These are phyloP conservation scores for Centella asiatica DNA, from an alignment of 129 eudicot genomes.

Conservation along the genomic window DNA sequence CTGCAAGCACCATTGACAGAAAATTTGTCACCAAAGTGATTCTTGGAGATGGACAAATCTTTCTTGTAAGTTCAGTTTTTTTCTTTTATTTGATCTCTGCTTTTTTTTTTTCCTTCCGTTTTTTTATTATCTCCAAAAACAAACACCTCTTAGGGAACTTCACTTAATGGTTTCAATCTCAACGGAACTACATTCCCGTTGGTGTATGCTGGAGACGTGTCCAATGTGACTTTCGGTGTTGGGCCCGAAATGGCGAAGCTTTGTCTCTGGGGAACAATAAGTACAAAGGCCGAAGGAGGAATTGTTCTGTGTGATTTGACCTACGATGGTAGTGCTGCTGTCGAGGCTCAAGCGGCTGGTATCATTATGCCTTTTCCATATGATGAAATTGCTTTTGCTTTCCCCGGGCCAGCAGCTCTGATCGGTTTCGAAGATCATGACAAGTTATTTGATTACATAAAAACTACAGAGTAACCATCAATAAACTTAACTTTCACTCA, in stretches of 20 bases:
- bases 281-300: background rate
- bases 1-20: constrained; percentile 34
- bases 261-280: constrained; percentile 8
- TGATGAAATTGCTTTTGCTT: constrained; percentile 11
- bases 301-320: constrained; percentile 1
- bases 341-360: background rate
- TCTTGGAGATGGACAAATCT: constrained; percentile 22
- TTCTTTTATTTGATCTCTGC: background rate
- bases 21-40: constrained; percentile 12
- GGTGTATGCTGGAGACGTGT: constrained; percentile 22
- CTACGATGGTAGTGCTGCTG: constrained; percentile 3
- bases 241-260: constrained; percentile 13
- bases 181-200: constrained; percentile 21
- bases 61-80: constrained; percentile 4
- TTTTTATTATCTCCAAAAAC: background rate
- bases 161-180: constrained; percentile 21
- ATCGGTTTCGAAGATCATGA: constrained; percentile 10
- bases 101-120: background rate
- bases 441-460: constrained; percentile 18
- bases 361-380: constrained; percentile 4
- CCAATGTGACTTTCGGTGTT: constrained; percentile 20
- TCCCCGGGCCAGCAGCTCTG: constrained; percentile 14
- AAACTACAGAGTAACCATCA: constrained; percentile 17
- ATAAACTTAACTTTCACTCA: background rate
- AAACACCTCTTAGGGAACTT: constrained; percentile 9